Percentiles rank a stretch among this genome's conserved stretches.
Conservation (phyloP, 176 grass and related monocot genomes). For the Urochloa ruziziensis region DNA sequence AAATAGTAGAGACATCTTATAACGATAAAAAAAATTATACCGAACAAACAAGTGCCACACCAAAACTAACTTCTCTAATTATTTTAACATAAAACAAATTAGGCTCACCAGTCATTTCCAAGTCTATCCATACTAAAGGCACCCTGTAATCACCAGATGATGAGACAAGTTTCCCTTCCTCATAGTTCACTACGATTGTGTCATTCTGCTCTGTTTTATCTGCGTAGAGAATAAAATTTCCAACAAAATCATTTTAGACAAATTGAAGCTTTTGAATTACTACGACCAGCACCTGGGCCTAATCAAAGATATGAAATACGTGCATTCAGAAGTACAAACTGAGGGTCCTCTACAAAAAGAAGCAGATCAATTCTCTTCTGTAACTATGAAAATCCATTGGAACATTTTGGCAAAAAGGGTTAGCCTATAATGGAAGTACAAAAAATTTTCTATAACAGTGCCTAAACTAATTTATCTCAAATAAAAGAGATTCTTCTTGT, state of each 20-base stretch:
- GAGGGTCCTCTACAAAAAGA: no score
- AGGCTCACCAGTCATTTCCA: constrained; percentile 88
- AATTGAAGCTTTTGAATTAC: not conserved
- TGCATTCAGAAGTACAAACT: not conserved
- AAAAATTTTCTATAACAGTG: no score
- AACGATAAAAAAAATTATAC: not conserved
- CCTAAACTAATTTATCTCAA: no score
- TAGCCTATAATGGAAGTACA: no score
- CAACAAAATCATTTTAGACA: not conserved
- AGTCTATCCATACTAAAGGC: constrained; percentile 91
- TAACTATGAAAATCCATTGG: no score
- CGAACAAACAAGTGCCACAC: not conserved
- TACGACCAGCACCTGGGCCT: not conserved
- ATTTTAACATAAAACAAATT: not conserved
- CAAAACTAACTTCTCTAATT: not conserved
- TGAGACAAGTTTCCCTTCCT: constrained; percentile 28
- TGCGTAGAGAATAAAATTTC: constrained; percentile 24
- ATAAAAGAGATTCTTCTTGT: not conserved
- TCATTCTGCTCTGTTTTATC: constrained; percentile 31
- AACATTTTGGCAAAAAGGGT: no score
- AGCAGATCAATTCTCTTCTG: no score
- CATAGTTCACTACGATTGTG: not conserved
- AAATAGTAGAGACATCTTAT: not conserved
- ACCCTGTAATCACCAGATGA: constrained; percentile 54
- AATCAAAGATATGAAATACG: not conserved